These are phyloP conservation scores for Fusarium equiseti DNA, from an alignment of 2,329 filamentous ascomycete species.

Conservation along the genomic window DNA sequence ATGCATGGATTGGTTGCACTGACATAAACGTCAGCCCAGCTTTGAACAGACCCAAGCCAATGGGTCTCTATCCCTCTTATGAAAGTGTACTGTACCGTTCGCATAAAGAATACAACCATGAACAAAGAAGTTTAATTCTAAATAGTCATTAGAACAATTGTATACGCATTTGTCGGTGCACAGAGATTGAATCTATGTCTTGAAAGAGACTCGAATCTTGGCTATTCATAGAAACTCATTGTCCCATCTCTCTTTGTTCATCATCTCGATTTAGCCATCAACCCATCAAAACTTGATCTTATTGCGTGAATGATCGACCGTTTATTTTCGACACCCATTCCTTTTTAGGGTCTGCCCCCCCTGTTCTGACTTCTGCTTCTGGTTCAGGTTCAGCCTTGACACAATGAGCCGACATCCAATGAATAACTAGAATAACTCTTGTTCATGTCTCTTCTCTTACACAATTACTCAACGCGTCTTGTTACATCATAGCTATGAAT, in stretches of 20 bases:
- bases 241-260: conserved; percentile 25
- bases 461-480: conserved; percentile 35
- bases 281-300: conserved; percentile 17
- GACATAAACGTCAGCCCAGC: conserved; percentile 31
- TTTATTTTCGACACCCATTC: conserved; percentile 30
- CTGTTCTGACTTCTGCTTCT: neutral
- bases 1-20: conserved; percentile 35
- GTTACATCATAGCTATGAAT: conserved; percentile 45
- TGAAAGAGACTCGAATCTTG: conserved; percentile 4
- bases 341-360: conserved; percentile 4
- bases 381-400: conserved; percentile 27
- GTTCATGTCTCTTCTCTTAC: conserved; percentile 19
- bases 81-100: conserved; percentile 28
- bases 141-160: conserved; percentile 14
- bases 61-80: neutral
- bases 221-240: conserved; percentile 9
- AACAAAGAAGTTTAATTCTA: neutral
- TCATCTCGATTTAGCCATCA: conserved; percentile 29
- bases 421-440: conserved; percentile 20
- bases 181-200: conserved; percentile 15
- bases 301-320: conserved; percentile 29
- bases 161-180: conserved; percentile 6
- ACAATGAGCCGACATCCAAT: conserved; percentile 23
- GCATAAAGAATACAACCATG: conserved; percentile 42
- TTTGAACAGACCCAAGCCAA: neutral